Evolutionary conservation across 78 protist genomes (phyloP).

Genomic region (slime mould (Dictyostelium discoideum)): DNA sequence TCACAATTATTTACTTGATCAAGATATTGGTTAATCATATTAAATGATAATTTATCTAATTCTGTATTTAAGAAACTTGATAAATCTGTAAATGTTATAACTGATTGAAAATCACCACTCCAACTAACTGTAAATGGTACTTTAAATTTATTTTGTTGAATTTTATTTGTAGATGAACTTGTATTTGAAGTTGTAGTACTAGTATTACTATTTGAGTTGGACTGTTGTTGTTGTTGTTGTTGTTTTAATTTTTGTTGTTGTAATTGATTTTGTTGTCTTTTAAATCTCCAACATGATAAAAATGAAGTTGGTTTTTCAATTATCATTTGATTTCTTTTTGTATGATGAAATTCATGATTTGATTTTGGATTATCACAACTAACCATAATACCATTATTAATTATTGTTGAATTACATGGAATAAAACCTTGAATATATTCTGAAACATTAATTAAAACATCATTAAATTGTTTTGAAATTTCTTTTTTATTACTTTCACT

Average conservation of each 20-base stretch:
- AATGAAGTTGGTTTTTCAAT: background rate
- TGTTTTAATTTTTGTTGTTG: background rate
- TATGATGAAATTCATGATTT: background rate
- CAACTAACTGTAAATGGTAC: background rate
- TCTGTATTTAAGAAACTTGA: background rate
- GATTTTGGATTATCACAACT: background rate
- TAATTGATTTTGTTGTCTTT: background rate
- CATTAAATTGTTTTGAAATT: background rate
- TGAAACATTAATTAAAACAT: background rate
- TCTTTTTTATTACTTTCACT: background rate
- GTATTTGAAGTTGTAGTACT: no score
- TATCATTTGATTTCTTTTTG: background rate
- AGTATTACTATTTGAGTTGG: no score
- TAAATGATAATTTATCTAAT: background rate
- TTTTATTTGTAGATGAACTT: background rate
- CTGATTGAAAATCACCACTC: slow-evolving; percentile 13
- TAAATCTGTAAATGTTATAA: background rate
- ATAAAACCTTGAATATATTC: background rate
- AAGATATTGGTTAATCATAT: background rate
- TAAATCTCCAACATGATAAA: background rate
- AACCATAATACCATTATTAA: background rate
- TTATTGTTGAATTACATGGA: background rate
- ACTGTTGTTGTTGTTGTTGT: background rate
- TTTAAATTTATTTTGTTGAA: background rate
- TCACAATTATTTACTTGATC: background rate